Percentiles rank a stretch among this genome's conserved stretches.
Conservation (phyloP, 768 basidiomycete species). For the Boletus rufocinnamomeus region DNA sequence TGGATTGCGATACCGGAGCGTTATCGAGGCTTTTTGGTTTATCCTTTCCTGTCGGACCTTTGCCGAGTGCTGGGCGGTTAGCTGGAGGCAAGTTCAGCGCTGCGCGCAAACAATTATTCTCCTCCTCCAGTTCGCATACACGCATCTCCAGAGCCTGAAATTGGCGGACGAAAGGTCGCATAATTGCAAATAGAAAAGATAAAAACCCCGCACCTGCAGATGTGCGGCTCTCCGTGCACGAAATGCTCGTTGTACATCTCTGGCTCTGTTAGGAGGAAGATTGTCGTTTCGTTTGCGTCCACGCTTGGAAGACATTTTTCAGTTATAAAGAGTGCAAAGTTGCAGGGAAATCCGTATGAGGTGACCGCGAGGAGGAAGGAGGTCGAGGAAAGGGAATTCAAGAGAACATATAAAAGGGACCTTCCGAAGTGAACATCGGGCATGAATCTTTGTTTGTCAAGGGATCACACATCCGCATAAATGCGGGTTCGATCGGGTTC, state of each 20-base stretch:
- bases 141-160: slow-evolving; percentile 76
- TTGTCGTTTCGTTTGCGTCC: slow-evolving; percentile 76
- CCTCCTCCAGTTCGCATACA: slow-evolving; percentile 81
- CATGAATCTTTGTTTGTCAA: slow-evolving; percentile 39
- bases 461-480: slow-evolving; percentile 34
- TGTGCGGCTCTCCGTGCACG: slow-evolving; percentile 87
- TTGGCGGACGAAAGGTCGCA: slow-evolving; percentile 33
- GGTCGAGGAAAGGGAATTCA: slow-evolving; percentile 36
- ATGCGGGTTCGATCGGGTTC: slow-evolving; percentile 41
- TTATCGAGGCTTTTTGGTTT: slow-evolving; percentile 60
- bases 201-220: slow-evolving; percentile 59
- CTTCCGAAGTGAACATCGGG: slow-evolving; percentile 37
- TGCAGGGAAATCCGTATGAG: slow-evolving; percentile 22
- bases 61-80: slow-evolving; percentile 70
- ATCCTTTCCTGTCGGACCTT: slow-evolving; percentile 87
- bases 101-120: slow-evolving; percentile 73
- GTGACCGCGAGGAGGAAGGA: slow-evolving; percentile 36
- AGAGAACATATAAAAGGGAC: slow-evolving; percentile 43
- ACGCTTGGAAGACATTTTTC: slow-evolving; percentile 78
- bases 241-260: slow-evolving; percentile 90
- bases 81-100: slow-evolving; percentile 75
- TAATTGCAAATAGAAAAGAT: slow-evolving; percentile 42
- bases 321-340: slow-evolving; percentile 12
- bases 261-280: slow-evolving; percentile 66
- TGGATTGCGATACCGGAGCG: slow-evolving; percentile 34